Evolutionary conservation across 2,329 filamentous ascomycete genomes (phyloP).

Genomic region (Hortaea sp.): DNA sequence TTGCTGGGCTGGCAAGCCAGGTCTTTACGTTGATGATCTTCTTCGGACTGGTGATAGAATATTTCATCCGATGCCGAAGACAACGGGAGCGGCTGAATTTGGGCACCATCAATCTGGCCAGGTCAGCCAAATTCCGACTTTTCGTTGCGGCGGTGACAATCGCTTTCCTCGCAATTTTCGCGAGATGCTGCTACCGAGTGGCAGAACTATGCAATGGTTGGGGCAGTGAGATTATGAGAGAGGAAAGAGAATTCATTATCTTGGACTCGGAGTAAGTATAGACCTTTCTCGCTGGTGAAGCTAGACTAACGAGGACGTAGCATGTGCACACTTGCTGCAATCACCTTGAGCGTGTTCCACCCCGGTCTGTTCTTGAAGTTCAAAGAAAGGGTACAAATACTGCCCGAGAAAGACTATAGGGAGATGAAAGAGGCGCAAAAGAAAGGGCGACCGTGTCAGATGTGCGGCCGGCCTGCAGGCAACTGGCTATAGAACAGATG

Average conservation of each 20-base stretch:
- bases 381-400: not conserved
- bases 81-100: not conserved
- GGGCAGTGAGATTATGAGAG: slow-evolving; percentile 16
- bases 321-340: slow-evolving; percentile 12
- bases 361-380: slow-evolving; percentile 20
- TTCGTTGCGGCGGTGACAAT: slow-evolving; percentile 17
- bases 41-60: slow-evolving; percentile 27
- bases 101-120: slow-evolving; percentile 24
- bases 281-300: not conserved
- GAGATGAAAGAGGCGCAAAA: not conserved
- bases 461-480: not conserved
- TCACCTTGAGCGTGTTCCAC: slow-evolving; percentile 23
- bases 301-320: not conserved
- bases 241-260: slow-evolving; percentile 17
- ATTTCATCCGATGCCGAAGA: slow-evolving; percentile 4
- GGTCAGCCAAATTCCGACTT: slow-evolving; percentile 14
- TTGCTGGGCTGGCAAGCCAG: slow-evolving; percentile 47
- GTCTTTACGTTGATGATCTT: slow-evolving; percentile 42
- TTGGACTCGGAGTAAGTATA: slow-evolving; percentile 19
- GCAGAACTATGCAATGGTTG: slow-evolving; percentile 21
- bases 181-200: slow-evolving; percentile 21
- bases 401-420: not conserved
- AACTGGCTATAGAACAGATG: not conserved
- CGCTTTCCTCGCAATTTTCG: slow-evolving; percentile 17
- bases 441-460: not conserved